phyloP scores from a whole-genome alignment of 768 basidiomycete genomes.

The Scleroderma citrinum region DNA sequence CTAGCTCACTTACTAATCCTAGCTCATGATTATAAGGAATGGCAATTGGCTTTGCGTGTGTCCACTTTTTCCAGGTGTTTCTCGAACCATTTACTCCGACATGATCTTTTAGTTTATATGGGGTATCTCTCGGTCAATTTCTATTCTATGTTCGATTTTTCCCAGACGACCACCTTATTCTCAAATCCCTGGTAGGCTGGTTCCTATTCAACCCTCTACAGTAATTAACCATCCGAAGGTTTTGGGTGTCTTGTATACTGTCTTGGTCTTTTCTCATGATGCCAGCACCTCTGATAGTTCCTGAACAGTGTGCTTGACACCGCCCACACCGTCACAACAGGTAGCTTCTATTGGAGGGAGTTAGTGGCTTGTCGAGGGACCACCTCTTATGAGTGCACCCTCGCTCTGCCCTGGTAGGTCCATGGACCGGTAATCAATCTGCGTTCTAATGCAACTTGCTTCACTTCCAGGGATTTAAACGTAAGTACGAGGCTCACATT shows the following conservation, averaged over 20 bases:
- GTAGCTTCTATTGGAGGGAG: neutral
- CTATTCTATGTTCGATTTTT: constrained; percentile 14
- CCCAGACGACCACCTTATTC: constrained; percentile 7
- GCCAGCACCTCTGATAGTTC: too few relatives aligned
- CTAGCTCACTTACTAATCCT: neutral
- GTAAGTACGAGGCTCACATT: constrained; percentile 1
- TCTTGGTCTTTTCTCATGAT: neutral
- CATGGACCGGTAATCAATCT: neutral
- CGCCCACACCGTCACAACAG: neutral
- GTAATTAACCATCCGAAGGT: neutral
- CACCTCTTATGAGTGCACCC: neutral
- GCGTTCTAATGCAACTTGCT: neutral
- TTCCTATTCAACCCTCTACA: neutral
- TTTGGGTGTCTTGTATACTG: neutral
- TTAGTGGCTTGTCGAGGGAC: constrained; percentile 10
- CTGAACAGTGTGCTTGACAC: neutral
- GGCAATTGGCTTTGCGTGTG: constrained; percentile 9
- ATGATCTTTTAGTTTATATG: constrained; percentile 12
- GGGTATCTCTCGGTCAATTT: constrained; percentile 13
- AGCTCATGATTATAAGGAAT: constrained; percentile 9
- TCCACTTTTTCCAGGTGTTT: neutral
- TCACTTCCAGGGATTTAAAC: neutral
- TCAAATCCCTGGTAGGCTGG: constrained; percentile 12
- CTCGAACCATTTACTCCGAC: neutral
- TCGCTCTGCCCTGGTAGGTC: constrained; percentile 8